These are phyloP conservation scores for Myrmaecium sp. DNA, from an alignment of 2,329 filamentous ascomycete species.

Conservation along the genomic window DNA sequence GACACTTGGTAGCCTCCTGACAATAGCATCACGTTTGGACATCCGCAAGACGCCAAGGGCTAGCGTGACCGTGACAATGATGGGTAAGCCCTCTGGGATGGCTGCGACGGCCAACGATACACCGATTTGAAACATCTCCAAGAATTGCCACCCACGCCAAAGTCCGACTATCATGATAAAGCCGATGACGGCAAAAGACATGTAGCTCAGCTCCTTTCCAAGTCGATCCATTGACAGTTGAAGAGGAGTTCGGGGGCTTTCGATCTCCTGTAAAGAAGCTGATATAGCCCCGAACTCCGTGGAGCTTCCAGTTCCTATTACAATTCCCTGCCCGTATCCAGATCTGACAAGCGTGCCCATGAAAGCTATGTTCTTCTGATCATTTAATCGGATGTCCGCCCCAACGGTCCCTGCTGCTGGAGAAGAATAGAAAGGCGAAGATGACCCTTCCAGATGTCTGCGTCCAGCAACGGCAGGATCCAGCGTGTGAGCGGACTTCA, in stretches of 20 bases:
- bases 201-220: conserved; percentile 88
- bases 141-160: conserved; percentile 69
- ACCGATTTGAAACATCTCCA: conserved; percentile 95
- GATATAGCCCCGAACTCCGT: conserved; percentile 97
- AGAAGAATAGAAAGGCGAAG: conserved; percentile 38
- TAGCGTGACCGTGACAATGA: conserved; percentile 94
- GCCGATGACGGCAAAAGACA: conserved; percentile 87
- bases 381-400: conserved; percentile 51
- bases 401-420: conserved; percentile 41
- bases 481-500: conserved; percentile 52
- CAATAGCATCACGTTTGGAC: conserved; percentile 89
- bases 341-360: conserved; percentile 96
- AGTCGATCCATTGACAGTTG: conserved; percentile 97
- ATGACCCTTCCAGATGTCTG: conserved; percentile 6
- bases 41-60: conserved; percentile 90
- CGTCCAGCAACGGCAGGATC: conserved; percentile 9
- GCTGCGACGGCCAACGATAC: conserved; percentile 92
- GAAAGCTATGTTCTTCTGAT: conserved; percentile 83
- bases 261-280: conserved; percentile 82
- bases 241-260: conserved; percentile 83
- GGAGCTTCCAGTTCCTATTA: conserved; percentile 86
- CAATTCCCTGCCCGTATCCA: conserved; percentile 85
- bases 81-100: conserved; percentile 88
- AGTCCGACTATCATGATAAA: conserved; percentile 85
- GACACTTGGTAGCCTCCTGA: conserved; percentile 87